phyloP scores from a whole-genome alignment of 768 basidiomycete species.

The Suillus luteus region DNA sequence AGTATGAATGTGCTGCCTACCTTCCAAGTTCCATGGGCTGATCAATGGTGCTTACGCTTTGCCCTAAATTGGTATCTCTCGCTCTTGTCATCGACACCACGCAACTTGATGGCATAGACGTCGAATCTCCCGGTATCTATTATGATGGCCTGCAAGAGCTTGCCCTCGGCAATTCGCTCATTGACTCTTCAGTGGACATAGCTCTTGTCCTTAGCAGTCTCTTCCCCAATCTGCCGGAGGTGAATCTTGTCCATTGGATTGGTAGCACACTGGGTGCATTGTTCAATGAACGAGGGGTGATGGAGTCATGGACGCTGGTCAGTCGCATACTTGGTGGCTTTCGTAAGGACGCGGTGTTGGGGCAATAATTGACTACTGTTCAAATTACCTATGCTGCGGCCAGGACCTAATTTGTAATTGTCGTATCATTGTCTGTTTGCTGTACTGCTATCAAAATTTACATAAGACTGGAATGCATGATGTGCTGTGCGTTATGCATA shows the following conservation, averaged over 20 bases:
- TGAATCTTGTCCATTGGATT: slow-evolving; percentile 27
- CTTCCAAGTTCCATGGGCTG: slow-evolving; percentile 19
- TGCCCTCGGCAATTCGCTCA: slow-evolving; percentile 25
- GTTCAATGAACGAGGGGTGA: neutral
- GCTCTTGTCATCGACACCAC: slow-evolving; percentile 27
- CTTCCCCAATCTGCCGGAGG: slow-evolving; percentile 22
- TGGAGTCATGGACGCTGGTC: neutral
- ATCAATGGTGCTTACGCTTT: slow-evolving; percentile 15
- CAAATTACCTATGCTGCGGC: neutral
- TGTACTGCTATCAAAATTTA: neutral
- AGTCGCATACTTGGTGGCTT: neutral
- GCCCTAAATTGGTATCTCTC: slow-evolving; percentile 18
- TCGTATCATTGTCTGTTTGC: neutral
- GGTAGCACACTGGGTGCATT: slow-evolving; percentile 21
- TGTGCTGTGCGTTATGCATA: neutral
- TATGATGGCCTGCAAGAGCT: slow-evolving; percentile 9
- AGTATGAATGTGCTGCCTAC: slow-evolving; percentile 24
- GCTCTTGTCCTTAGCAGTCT: slow-evolving; percentile 18
- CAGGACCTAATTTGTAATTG: neutral
- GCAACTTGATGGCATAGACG: neutral
- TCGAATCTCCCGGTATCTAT: neutral
- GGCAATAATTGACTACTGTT: neutral
- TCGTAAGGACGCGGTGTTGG: neutral
- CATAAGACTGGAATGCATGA: neutral
- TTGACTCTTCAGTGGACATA: slow-evolving; percentile 16